A percentile compares a stretch with the other conserved stretches of the same genome.
phyloP scores from a whole-genome alignment of 768 basidiomycete genomes.

The Boletus sp. region DNA sequence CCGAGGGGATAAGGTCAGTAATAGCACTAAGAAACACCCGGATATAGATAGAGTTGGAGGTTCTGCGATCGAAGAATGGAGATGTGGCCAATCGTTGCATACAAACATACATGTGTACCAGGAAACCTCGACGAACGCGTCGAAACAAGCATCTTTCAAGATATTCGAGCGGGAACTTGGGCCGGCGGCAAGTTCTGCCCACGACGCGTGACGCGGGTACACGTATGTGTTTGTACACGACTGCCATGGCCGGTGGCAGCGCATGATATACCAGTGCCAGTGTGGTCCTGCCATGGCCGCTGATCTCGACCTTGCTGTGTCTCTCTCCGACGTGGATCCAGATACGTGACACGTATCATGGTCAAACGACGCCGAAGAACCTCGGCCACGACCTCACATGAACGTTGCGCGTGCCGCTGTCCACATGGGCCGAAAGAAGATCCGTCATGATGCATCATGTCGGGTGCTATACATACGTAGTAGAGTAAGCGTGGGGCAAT shows the following conservation, averaged over 20 bases:
- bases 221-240: too few relatives aligned
- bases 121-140: neutral
- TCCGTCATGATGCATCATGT: neutral
- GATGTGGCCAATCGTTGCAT: neutral
- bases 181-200: too few relatives aligned
- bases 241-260: too few relatives aligned
- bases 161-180: too few relatives aligned
- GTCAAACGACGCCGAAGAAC: neutral
- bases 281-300: too few relatives aligned
- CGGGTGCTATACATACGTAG: too few relatives aligned
- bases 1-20: conserved; percentile 2
- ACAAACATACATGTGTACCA: neutral
- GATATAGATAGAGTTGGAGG: conserved; percentile 4
- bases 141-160: too few relatives aligned
- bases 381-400: neutral
- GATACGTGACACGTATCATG: neutral
- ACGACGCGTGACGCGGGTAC: too few relatives aligned
- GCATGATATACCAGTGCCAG: too few relatives aligned
- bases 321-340: too few relatives aligned
- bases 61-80: neutral
- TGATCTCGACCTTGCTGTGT: too few relatives aligned
- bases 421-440: neutral
- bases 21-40: neutral
- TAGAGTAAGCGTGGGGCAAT: neutral
- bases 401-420: neutral